Base-by-base conservation (phyloP, 495 filamentous ascomycete genomes). In the Geoglossum glabrum region DNA sequence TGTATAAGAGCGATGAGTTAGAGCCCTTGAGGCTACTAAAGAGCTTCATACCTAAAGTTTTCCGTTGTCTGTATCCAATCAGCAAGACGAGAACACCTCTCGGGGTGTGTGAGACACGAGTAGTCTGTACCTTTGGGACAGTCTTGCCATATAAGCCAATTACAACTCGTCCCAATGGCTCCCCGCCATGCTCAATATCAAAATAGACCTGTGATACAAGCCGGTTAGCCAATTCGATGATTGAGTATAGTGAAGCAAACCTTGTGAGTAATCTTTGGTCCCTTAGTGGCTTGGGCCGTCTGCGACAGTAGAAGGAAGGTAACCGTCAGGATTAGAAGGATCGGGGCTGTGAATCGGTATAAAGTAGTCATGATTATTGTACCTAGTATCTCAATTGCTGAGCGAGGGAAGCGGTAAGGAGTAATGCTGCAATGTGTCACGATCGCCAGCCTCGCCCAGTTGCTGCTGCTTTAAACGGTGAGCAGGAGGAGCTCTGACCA, bases 91-190 rank as follows among this genome's bases (percentile, higher is more conserved):
- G 25, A 13, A 54, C 2, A 21, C 31, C 36, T 23, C 19, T 55
- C 25, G 21, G 28, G 28, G 3, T 36, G 2, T 1, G 46, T 25
- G 21, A 19, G 11, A 19, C 23, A 4, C 2, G 26, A 2, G 19
- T n/a, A 13, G 21, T 36, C 21, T 59, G 56, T 68, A 83, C 81
- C 82, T 87, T 84, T 59, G 92, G 92, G n/a, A 94, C 87, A 45
- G 92, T 97, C 80, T 93, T 93, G 68, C 93, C 92, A 67, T 99
- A 99, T 56, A 99, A 79, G 64, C 92, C 92, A 49, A 99, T 81
- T 60, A 95, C 87, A 66, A 99, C 81, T 54, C 85, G 79, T 56
- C 92, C 92, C 38, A 97, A 64, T 23, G 79, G 64, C 72, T 96
- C 78, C 63, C 87, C 93, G 63, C 86, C 93, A 71, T 96, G 89